A percentile compares a stretch with the other conserved stretches of the same genome.
Conservation (phyloP, 345 rosid species). For the Lepidium didymum region DNA sequence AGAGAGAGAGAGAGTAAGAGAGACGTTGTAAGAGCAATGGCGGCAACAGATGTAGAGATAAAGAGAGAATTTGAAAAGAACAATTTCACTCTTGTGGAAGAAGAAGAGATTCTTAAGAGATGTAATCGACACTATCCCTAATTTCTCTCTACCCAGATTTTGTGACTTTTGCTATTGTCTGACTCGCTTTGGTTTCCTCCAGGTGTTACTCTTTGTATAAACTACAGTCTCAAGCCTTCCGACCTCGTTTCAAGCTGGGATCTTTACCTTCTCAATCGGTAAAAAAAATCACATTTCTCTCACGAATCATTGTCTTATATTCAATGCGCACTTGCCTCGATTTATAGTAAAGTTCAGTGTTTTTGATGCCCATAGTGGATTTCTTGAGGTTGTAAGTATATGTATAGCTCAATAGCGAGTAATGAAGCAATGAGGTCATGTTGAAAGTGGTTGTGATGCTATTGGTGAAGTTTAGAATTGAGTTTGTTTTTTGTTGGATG, state of each 20-base stretch:
- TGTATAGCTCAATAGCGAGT: background rate
- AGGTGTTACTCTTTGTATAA: constrained; percentile 78
- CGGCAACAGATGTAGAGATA: constrained; percentile 65
- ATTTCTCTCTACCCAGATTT: background rate
- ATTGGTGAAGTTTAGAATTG: background rate
- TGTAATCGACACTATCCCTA: constrained; percentile 33
- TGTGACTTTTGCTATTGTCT: background rate
- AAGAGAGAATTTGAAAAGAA: constrained; percentile 54
- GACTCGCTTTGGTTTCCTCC: background rate
- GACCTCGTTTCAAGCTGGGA: constrained; percentile 95
- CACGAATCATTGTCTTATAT: background rate
- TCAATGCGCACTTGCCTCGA: background rate
- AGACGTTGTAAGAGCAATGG: constrained; percentile 14
- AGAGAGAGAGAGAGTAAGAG: constrained; percentile 4
- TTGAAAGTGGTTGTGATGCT: background rate
- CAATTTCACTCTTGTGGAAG: constrained; percentile 55
- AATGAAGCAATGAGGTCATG: background rate
- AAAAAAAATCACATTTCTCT: constrained; percentile 2
- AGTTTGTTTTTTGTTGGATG: constrained; percentile 7
- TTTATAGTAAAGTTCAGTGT: background rate
- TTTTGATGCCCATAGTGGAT: background rate
- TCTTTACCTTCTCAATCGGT: constrained; percentile 82
- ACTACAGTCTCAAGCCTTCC: constrained; percentile 61
- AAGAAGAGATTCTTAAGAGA: constrained; percentile 58
- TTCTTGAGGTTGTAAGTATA: background rate